phyloP scores from a whole-genome alignment of 176 grass and related monocot species.

The Triticum turgidum region DNA sequence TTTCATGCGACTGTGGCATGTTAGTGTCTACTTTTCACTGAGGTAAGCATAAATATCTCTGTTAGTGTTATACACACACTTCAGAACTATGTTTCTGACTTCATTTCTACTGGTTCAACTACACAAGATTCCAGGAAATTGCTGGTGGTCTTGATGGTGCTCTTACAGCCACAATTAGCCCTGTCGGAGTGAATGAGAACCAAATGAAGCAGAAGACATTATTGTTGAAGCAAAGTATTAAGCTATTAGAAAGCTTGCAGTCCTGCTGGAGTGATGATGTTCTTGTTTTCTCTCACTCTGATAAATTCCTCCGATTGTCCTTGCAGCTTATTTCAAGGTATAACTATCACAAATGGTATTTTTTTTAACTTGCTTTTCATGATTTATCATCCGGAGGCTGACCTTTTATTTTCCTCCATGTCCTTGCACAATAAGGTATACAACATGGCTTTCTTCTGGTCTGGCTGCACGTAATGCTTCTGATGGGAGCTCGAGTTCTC shows the following conservation, averaged over 20 bases:
- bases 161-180: conserved; percentile 54
- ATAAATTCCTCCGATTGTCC: conserved; percentile 93
- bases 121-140: conserved; percentile 97
- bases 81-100: conserved; percentile 12
- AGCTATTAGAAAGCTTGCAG: conserved; percentile 83
- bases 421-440: conserved; percentile 60
- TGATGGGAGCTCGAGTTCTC: conserved; percentile 47
- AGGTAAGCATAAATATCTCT: conserved; percentile 52
- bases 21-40: conserved; percentile 94
- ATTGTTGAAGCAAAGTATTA: conserved; percentile 82
- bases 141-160: conserved; percentile 86
- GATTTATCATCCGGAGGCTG: conserved; percentile 21
- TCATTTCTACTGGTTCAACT: conserved; percentile 37
- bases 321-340: conserved; percentile 97
- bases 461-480: conserved; percentile 56
- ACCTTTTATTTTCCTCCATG: conserved; percentile 3
- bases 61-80: not conserved
- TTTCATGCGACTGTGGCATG: conserved; percentile 89
- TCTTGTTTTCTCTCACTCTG: conserved; percentile 83
- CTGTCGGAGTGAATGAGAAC: conserved; percentile 40
- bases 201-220: conserved; percentile 41
- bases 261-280: conserved; percentile 92
- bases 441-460: conserved; percentile 93
- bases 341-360: not conserved
- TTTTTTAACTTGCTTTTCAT: not conserved